Evolutionary conservation across 352 stramenopile species (phyloP).

Genomic region (Pythium angustatum): DNA sequence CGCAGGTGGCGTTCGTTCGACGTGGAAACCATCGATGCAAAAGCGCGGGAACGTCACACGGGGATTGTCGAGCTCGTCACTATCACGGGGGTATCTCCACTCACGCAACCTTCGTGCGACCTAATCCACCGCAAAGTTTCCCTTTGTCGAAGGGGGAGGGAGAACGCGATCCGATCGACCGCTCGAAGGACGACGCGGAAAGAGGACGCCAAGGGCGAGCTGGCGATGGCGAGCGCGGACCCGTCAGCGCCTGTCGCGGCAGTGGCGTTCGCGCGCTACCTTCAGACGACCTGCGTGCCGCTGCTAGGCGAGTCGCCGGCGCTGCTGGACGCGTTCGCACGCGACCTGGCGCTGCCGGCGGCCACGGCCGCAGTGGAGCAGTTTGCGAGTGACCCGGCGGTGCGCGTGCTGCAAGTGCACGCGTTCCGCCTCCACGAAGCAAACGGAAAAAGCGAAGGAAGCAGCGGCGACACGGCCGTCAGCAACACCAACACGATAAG

Average conservation of each 20-base stretch:
- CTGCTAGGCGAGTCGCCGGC: conserved; percentile 58
- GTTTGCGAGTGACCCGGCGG: conserved; percentile 62
- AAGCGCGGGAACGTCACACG: conserved; percentile 10
- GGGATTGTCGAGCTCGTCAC: conserved; percentile 1
- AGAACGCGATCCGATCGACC: conserved; percentile 21
- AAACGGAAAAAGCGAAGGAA: too few relatives aligned
- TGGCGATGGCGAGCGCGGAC: conserved; percentile 30
- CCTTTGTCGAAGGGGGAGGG: not conserved
- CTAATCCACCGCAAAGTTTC: not conserved
- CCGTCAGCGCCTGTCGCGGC: conserved; percentile 43
- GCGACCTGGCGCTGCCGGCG: conserved; percentile 38
- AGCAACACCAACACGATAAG: not conserved
- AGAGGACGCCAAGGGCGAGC: conserved; percentile 20
- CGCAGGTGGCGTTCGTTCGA: not conserved
- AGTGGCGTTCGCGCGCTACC: conserved; percentile 52
- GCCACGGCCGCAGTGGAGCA: conserved; percentile 59
- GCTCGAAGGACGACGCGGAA: conserved; percentile 8
- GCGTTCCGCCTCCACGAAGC: conserved; percentile 44
- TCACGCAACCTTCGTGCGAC: conserved; percentile 32
- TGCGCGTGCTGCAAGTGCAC: conserved; percentile 76
- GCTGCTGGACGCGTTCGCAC: conserved; percentile 47
- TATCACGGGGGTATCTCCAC: conserved; percentile 2
- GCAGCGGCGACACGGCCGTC: conserved; percentile 9
- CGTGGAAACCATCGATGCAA: too few relatives aligned
- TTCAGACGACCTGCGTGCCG: conserved; percentile 65